These are phyloP conservation scores for Suillus brevipes DNA, from an alignment of 768 basidiomycete species.

Conservation along the genomic window DNA sequence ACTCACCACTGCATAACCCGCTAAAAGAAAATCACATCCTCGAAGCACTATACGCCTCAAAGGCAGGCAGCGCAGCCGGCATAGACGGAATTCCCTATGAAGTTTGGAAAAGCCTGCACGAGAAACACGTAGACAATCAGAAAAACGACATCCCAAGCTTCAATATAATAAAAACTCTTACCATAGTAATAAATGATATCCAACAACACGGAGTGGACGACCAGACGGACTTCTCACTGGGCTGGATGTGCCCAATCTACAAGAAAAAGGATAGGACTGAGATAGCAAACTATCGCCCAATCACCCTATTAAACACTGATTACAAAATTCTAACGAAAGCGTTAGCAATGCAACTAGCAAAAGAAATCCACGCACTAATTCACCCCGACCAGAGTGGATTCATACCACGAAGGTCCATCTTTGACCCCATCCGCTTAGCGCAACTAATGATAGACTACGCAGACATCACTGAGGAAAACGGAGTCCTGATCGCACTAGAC, in stretches of 20 bases:
- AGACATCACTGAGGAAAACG: conserved; percentile 25
- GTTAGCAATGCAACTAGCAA: conserved; percentile 19
- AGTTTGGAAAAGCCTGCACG: too few species aligned
- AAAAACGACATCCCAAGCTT: conserved; percentile 3
- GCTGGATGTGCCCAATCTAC: conserved; percentile 32
- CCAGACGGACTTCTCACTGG: neutral
- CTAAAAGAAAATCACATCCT: too few species aligned
- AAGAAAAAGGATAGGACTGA: conserved; percentile 38
- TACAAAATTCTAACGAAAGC: conserved; percentile 34
- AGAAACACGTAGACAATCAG: too few species aligned
- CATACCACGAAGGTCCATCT: conserved; percentile 31
- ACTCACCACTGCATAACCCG: too few species aligned
- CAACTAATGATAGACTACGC: conserved; percentile 26
- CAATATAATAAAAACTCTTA: conserved; percentile 7
- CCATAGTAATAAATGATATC: conserved; percentile 25
- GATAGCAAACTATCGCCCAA: conserved; percentile 39
- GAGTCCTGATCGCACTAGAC: conserved; percentile 24
- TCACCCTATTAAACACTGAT: conserved; percentile 36
- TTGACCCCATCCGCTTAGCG: conserved; percentile 32
- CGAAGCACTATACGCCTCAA: too few species aligned
- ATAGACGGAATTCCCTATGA: too few species aligned
- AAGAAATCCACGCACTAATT: conserved; percentile 13
- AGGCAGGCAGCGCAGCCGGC: too few species aligned
- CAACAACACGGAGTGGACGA: accelerated
- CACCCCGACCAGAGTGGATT: conserved; percentile 43